These are phyloP conservation scores for Akanthomyces uredinophilus DNA, from an alignment of 2,329 filamentous ascomycete species.

Conservation along the genomic window DNA sequence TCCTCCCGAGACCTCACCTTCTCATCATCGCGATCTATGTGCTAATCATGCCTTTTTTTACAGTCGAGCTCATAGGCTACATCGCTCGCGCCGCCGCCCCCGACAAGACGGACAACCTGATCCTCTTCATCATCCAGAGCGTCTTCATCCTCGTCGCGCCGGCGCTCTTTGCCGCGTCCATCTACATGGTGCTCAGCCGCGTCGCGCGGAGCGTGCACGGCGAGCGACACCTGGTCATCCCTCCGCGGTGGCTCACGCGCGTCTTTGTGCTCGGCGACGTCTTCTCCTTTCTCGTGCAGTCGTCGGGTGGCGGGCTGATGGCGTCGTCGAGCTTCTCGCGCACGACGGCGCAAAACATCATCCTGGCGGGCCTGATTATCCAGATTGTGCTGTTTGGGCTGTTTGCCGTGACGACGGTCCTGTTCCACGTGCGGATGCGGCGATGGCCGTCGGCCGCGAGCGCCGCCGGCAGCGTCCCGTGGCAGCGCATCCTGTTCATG, in stretches of 20 bases:
- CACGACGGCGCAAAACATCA: slow-evolving; percentile 43
- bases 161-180: slow-evolving; percentile 42
- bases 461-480: slow-evolving; percentile 21
- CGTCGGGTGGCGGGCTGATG: slow-evolving; percentile 36
- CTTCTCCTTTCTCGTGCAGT: slow-evolving; percentile 47
- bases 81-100: slow-evolving; percentile 26
- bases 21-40: neutral
- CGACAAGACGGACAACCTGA: slow-evolving; percentile 26
- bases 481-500: slow-evolving; percentile 31
- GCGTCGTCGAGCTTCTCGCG: slow-evolving; percentile 17
- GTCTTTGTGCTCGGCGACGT: slow-evolving; percentile 52
- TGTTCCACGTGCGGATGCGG: slow-evolving; percentile 42
- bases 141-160: slow-evolving; percentile 43
- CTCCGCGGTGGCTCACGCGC: slow-evolving; percentile 41
- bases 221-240: slow-evolving; percentile 29
- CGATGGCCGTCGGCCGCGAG: slow-evolving; percentile 18
- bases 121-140: slow-evolving; percentile 37
- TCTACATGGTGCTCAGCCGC: slow-evolving; percentile 47
- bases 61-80: slow-evolving; percentile 43
- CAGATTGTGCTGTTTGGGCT: slow-evolving; percentile 54
- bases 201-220: slow-evolving; percentile 35
- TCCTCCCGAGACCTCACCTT: slow-evolving; percentile 6
- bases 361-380: slow-evolving; percentile 51
- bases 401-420: slow-evolving; percentile 43
- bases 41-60: slow-evolving; percentile 17